Base-by-base conservation (phyloP, 2,329 filamentous ascomycete genomes). In the Fusarium tjaetaba region DNA sequence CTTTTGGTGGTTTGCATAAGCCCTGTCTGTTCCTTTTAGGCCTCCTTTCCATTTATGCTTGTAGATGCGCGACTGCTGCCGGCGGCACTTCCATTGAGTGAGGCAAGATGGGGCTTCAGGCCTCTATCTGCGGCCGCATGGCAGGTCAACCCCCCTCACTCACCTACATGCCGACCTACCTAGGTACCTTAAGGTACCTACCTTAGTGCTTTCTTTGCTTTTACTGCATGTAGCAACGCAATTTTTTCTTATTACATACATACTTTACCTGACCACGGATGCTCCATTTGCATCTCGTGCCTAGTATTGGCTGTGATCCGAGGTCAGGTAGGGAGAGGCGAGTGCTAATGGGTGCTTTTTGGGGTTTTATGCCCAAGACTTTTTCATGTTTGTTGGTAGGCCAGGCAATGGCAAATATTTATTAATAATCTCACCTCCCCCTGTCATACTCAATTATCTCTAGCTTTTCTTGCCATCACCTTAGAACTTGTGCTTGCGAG, bases 381-480 rank as follows among this genome's bases (percentile, higher is more conserved):
- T 46, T 57, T 43, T 46, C n/a, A 48, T 30, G 11, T 22, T 34
- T 22, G 57, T 34, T 39, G 42, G 52, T 41, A 66, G 49, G 36
- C 48, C 51, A 56, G 65, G 43, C 45, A 49, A 42, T 64, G 38
- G 43, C 55, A 57, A 64, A 30, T 63, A 51, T 18, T 43, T 69
- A 55, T 45, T 68, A 68, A 63, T 69, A 65, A 51, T 52, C 34
- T 42, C 41, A 61, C 62, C n/a, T 51, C 52, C 48, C 65, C 65
- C 56, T 65, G 61, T 41, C 20, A 42, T 38, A 42, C 56, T 30
- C 36, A 24, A 49, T 34, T 41, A 56, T 38, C 32, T 62, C 30
- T 28, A 43, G 48, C 32, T 62, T 43, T n/a, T 22, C 32, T 51
- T 45, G 36, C 11, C 11, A 20, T 48, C 42, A 38, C 41, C 41